Base-by-base conservation (phyloP, 2,329 filamentous ascomycete species). In the Fusarium phyllophilum region DNA sequence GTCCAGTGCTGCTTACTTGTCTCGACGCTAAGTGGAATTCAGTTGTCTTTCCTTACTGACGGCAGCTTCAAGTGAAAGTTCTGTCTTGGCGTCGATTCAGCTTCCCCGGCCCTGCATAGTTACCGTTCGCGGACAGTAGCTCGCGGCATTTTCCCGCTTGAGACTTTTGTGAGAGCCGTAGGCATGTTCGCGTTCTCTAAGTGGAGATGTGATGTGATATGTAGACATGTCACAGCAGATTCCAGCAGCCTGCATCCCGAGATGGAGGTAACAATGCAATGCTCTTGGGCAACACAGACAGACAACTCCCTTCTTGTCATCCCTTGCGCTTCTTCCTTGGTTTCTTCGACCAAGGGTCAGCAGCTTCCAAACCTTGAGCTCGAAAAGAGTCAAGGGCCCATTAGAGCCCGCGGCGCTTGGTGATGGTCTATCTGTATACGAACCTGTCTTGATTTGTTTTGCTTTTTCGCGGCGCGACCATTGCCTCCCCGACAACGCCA, bases 381-480 rank as follows among this genome's bases (percentile, higher is more conserved):
- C 55, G 63, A 65, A 60, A 74, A 65, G 51, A 60, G 63, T 72
- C 65, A 65, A 75, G 72, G 29, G 26, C 62, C 62, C 56, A 62
- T 66, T 63, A 44, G 62, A 68, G 73, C 66, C 66, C 67, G 39
- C 46, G 13, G 34, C 57, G 73, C 76, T 68, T 72, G 71, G 75
- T 70, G 68, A 69, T 56, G 31, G 54, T 44, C 61, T 68, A 71
- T 75, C 60, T 52, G 33, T 68, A 71, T 75, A 62, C 56, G 34
- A 64, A 59, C 26, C 55, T 48, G 52, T 54, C 63, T 55, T 54
- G 66, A 66, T 46, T 51, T 54, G 46, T 66, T 76, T 78, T 78
- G 77, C 75, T 78, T 78, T 76, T 76, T 75, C 54, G 65, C 59
- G 67, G 72, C 77, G 73, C 69, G 67, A 75, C 76, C 72, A 77